Evolutionary conservation across 768 basidiomycete species (phyloP).

Genomic region (Pisolithus albus): DNA sequence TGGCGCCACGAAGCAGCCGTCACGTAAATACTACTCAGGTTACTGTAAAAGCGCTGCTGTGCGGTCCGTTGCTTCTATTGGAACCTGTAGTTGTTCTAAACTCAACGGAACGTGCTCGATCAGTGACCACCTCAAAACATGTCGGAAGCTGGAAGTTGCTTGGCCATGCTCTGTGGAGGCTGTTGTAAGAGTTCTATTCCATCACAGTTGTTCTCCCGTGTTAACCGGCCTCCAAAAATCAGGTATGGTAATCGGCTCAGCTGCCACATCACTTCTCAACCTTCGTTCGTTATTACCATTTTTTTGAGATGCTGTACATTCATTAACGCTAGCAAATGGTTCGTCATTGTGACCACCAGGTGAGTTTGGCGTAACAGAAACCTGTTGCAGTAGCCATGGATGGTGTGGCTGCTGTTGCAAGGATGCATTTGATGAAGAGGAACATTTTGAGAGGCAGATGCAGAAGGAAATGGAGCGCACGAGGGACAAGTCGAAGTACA

Average conservation of each 20-base stretch:
- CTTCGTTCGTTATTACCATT: conserved; percentile 8
- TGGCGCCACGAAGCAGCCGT: too few relatives aligned
- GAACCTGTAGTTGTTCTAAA: not conserved
- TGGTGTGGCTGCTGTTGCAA: conserved; percentile 15
- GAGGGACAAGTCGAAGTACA: conserved; percentile 8
- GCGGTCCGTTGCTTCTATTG: not conserved
- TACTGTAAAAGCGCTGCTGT: too few relatives aligned
- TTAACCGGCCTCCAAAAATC: not conserved
- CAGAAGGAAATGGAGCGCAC: conserved; percentile 16
- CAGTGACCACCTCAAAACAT: not conserved
- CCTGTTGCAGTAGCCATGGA: conserved; percentile 10
- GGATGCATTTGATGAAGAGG: conserved; percentile 13
- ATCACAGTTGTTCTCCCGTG: not conserved
- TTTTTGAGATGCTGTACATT: not conserved
- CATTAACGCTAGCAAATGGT: not conserved
- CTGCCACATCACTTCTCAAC: conserved; percentile 7
- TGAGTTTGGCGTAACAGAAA: conserved; percentile 4
- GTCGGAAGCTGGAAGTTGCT: conserved; percentile 2
- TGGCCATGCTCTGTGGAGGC: conserved; percentile 10
- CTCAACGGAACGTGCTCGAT: not conserved
- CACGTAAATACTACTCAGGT: too few relatives aligned
- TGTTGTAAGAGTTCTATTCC: conserved; percentile 5
- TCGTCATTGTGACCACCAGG: conserved; percentile 1
- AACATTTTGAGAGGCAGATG: conserved; percentile 13
- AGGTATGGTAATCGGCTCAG: conserved; percentile 9